A percentile compares a stretch with the other conserved stretches of the same genome.
phyloP scores from a whole-genome alignment of 331 rosid species.

The Arachis monticola region DNA sequence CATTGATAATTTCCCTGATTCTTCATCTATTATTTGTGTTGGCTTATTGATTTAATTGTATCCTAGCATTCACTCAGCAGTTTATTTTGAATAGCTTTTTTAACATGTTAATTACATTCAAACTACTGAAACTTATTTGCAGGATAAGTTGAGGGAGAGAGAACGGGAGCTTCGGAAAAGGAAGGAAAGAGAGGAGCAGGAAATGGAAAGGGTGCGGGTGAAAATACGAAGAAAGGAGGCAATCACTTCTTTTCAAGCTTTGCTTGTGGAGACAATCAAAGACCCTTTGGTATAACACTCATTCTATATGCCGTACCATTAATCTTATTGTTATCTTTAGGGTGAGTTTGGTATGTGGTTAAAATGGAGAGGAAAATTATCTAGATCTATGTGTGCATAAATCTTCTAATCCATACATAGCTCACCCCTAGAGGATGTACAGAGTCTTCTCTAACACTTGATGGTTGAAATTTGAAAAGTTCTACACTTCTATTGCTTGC shows the following conservation, averaged over 20 bases:
- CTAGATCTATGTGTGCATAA: too few relatives aligned
- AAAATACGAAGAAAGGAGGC: conserved; percentile 97
- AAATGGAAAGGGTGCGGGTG: conserved; percentile 86
- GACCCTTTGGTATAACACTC: conserved; percentile 74
- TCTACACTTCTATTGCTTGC: not conserved
- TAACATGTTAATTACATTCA: conserved; percentile 11
- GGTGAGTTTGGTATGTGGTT: too few relatives aligned
- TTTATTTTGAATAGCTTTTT: not conserved
- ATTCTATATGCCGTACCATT: conserved; percentile 18
- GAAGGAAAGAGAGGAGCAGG: conserved; percentile 99
- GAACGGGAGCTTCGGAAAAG: conserved; percentile 92
- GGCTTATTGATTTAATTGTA: conserved; percentile 17
- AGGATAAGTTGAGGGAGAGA: conserved; percentile 95
- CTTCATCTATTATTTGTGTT: conserved; percentile 23
- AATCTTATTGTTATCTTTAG: not conserved
- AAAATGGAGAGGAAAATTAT: too few relatives aligned
- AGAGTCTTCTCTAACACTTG: conserved; percentile 11
- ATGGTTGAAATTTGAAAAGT: conserved; percentile 1
- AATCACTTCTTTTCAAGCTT: conserved; percentile 84
- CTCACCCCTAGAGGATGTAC: not conserved
- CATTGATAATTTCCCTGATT: conserved; percentile 18
- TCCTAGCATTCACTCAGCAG: not conserved
- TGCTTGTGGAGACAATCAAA: conserved; percentile 93
- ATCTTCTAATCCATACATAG: too few relatives aligned
- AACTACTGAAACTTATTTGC: conserved; percentile 43